Base-by-base conservation (phyloP, 192 early-diverging fungal genomes). In the Jimgerdemannia lactiflua region DNA sequence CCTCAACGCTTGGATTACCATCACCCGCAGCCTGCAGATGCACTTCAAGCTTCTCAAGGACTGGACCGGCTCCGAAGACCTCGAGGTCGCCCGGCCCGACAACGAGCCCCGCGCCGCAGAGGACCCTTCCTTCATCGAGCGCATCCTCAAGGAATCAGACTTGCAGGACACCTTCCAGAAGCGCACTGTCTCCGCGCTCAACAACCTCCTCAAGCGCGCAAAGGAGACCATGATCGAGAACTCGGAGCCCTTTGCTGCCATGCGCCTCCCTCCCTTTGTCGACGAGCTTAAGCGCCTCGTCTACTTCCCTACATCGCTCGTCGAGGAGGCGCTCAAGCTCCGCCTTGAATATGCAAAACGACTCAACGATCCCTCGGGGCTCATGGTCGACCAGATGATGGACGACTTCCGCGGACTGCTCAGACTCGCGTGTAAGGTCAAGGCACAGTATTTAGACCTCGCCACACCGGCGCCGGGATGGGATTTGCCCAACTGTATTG, bases 71-170 rank as follows among this genome's bases (percentile, higher is more conserved):
- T 93, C 90, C 63, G 91, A 91, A 29, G 85, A 84, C 64, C 76
- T 92, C 11, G 81, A 88, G 54, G 88, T 91, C 8, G 78, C 87
- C 3, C 83, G 89, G 68, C 82, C 86, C 40, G 84, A 85, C n/a
- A 82, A 89, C 70, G 77, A 79, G 9, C 78, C 83, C 19, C 74
- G 78, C 3, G 74, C 75, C 42, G 83, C 82, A 18, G 85, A 84
- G 63, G 86, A 94, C 42, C 84, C 84, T 3, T 92, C 94, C 40
- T 96, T 96, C 83, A 87, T 96, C 40, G 95, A 96, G 81, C 86
- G 92, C 69, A 83, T 96, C 70, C 82, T 95, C 66, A 95, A 94
- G 81, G 95, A 96, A 75, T 91, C 89, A 71, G 92, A 91, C 4
- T 83, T 95, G 44, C 84, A 89, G 79, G 89, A 86, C 74, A 94